Evolutionary conservation across 257 asterid species (phyloP), one percentile per base, ranked within the genome.

Genomic region (Osmanthus fragrans): DNA sequence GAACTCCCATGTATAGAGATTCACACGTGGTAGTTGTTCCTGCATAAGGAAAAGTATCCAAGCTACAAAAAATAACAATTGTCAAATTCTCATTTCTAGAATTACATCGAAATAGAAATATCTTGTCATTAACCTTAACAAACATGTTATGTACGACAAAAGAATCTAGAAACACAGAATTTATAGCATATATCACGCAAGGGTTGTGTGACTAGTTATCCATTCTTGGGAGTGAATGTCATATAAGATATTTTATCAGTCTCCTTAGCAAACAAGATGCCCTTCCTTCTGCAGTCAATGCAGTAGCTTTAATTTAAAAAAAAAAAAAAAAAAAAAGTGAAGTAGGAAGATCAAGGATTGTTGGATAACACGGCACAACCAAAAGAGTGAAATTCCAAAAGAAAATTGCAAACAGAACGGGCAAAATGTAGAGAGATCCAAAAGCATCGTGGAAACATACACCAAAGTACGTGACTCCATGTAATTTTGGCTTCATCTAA

Each of bases 1-100:
- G 99, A 73, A 96, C 99, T 81, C 99, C 99, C 98, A 96, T 96
- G 88, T 84, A 96, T 4, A 96, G 86, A 36, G 99, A 96, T 87
- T 96, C 99, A 56, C 99, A 96, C 21, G 99, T 96, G 67, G 99
- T 96, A 51, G 99, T 96, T 75, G 99, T 96, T 72, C 99, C 99
- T 29, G 99, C 98, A 80, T 96, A 96, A 29, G 99, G 99, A 84
- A 92, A 96, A 74, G 99, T 96, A 84, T 96, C 99, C 97, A 96
- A 88, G 88, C 99, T 96, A 83, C 74, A 78, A 34, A 58, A 77
- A 80, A 19, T 47, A 47, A 67, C 32, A 58, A 7, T 5, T 21
- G 67, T 58, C 30, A 58, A 58, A 58, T 23, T 58, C 13, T 58
- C 30, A 40, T n/a, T 58, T 58, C 66, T 58, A 0, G 30, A 29